Evolutionary conservation across 805 yeast genomes (phyloP).

Genomic region (Pachysolen tannophilus): DNA sequence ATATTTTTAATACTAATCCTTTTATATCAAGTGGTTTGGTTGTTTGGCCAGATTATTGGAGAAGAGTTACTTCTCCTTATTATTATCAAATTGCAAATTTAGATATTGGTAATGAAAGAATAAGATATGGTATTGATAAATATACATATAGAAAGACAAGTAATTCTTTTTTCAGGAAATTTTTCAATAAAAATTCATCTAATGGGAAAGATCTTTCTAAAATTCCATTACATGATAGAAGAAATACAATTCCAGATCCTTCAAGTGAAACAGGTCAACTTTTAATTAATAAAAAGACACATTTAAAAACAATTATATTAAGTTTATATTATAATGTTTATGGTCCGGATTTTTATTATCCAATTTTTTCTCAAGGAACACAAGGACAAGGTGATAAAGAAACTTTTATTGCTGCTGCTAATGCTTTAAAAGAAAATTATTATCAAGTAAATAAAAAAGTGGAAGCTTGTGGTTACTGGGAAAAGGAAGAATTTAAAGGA

Average conservation of each 20-base stretch:
- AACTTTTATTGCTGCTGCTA: constrained; percentile 65
- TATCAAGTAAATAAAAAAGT: constrained; percentile 49
- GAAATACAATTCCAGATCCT: constrained; percentile 53
- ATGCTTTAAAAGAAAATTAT: constrained; percentile 35
- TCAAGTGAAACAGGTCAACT: constrained; percentile 62
- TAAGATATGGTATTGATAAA: constrained; percentile 22
- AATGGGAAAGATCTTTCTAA: constrained; percentile 12
- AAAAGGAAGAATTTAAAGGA: constrained; percentile 5
- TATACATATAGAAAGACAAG: constrained; percentile 6
- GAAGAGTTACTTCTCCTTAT: constrained; percentile 52
- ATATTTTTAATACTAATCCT: constrained; percentile 36
- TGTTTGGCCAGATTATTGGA: constrained; percentile 66
- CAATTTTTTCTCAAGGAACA: constrained; percentile 48
- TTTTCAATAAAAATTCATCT: too few relatives aligned
- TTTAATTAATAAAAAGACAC: constrained; percentile 46
- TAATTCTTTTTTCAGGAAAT: constrained; percentile 5
- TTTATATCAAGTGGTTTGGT: constrained; percentile 39
- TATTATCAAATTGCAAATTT: constrained; percentile 47
- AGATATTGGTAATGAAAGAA: constrained; percentile 25
- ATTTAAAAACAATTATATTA: constrained; percentile 44
- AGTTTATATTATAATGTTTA: constrained; percentile 53
- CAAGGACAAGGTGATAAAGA: constrained; percentile 84
- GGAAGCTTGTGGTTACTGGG: constrained; percentile 37
- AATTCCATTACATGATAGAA: constrained; percentile 50
- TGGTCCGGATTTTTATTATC: constrained; percentile 53